A percentile compares a stretch with the other conserved stretches of the same genome.
phyloP scores from a whole-genome alignment of 1,284 basidiomycete species.

The Ustilago curta region DNA sequence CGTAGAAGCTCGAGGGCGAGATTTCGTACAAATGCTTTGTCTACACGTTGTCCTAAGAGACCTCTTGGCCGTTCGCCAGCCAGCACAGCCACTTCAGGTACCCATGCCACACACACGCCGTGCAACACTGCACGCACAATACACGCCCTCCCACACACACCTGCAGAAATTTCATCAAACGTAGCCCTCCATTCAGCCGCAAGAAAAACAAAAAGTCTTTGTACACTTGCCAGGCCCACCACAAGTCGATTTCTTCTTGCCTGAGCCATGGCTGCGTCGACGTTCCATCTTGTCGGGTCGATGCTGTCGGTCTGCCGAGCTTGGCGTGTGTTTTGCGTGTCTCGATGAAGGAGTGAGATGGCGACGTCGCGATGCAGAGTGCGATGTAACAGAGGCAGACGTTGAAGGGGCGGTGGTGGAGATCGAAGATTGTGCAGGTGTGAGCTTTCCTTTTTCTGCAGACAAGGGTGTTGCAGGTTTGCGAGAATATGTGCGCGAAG shows the following conservation, averaged over 20 bases:
- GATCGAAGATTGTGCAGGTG: not conserved
- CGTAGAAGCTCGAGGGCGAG: too few relatives aligned
- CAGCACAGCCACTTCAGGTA: too few relatives aligned
- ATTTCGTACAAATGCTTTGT: too few relatives aligned
- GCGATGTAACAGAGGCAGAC: not conserved
- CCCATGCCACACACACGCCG: too few relatives aligned
- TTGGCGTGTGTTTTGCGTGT: not conserved
- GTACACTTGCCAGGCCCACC: slow-evolving; percentile 28
- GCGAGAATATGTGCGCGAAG: not conserved
- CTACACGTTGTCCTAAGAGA: too few relatives aligned
- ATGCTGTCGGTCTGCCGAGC: not conserved
- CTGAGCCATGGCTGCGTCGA: not conserved
- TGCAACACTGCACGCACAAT: too few relatives aligned
- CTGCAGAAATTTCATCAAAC: not conserved
- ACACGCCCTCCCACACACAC: not conserved
- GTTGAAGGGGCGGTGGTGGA: not conserved
- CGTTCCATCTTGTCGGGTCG: not conserved
- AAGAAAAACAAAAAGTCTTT: slow-evolving; percentile 40
- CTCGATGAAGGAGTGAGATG: not conserved
- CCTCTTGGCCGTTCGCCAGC: too few relatives aligned
- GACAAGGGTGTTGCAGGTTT: not conserved
- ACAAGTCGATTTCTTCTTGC: slow-evolving; percentile 5
- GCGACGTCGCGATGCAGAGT: not conserved
- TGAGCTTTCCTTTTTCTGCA: not conserved
- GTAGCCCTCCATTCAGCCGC: not conserved